phyloP scores from a whole-genome alignment of 2,329 filamentous ascomycete species.

The Westerdykella sp. region DNA sequence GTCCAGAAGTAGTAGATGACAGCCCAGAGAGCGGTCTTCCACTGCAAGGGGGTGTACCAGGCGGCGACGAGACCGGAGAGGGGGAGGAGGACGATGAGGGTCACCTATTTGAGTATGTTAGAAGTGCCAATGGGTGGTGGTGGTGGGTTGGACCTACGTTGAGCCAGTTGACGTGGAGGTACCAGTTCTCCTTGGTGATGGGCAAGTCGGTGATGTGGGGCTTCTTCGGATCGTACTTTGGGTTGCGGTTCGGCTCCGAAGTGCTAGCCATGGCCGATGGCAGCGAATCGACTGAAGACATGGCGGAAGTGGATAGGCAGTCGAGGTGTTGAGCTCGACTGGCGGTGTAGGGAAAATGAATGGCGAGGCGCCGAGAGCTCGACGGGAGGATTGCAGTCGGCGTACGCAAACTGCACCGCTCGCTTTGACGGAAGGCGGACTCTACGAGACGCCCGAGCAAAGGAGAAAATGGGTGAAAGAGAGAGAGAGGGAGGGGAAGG shows the following conservation, averaged over 20 bases:
- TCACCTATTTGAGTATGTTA: constrained; percentile 52
- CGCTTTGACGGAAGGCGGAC: constrained; percentile 1
- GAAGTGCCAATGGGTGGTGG: neutral
- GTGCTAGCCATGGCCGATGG: constrained; percentile 44
- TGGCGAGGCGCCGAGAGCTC: constrained; percentile 4
- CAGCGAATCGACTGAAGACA: constrained; percentile 46
- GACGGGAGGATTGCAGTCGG: neutral
- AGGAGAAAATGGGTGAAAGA: constrained; percentile 5
- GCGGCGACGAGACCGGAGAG: constrained; percentile 66
- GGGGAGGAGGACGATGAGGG: constrained; percentile 73
- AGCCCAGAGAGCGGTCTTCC: constrained; percentile 68
- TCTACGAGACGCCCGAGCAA: neutral
- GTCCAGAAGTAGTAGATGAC: constrained; percentile 81
- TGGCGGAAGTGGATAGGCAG: constrained; percentile 35
- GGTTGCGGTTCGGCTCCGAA: constrained; percentile 48
- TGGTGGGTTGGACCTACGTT: constrained; percentile 52
- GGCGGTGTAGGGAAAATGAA: constrained; percentile 10
- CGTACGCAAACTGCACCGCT: neutral
- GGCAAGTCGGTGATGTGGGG: constrained; percentile 78
- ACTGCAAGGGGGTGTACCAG: constrained; percentile 71
- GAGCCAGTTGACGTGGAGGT: constrained; percentile 91
- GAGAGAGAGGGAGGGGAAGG: constrained; percentile 11
- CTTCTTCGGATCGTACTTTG: constrained; percentile 60
- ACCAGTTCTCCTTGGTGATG: constrained; percentile 78
- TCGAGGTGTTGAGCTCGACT: neutral